A percentile compares a stretch with the other conserved stretches of the same genome.
These are phyloP conservation scores for Agrostemma githago DNA, from an alignment of 148 eudicot genomes.

Conservation along the genomic window DNA sequence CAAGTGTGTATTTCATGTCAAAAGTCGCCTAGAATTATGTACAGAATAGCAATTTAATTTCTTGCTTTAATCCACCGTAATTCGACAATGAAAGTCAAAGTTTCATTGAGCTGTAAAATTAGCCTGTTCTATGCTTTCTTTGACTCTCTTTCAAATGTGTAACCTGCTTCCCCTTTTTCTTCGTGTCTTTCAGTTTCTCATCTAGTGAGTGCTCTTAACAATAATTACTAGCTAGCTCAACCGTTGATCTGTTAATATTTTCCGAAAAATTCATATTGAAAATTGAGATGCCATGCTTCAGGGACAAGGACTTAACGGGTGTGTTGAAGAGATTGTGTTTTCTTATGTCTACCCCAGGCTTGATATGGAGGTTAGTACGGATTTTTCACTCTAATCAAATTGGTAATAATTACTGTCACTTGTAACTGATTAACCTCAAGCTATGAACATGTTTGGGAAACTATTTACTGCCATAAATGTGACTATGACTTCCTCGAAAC, in stretches of 20 bases:
- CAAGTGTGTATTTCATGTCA: not conserved
- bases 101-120: not conserved
- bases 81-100: not conserved
- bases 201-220: not conserved
- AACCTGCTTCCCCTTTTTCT: not conserved
- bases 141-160: constrained; percentile 1
- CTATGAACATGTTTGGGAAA: not conserved
- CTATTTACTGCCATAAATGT: not conserved
- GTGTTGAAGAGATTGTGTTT: constrained; percentile 83
- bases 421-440: constrained; percentile 4
- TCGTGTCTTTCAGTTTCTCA: not conserved
- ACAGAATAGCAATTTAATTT: not conserved
- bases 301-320: constrained; percentile 60
- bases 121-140: not conserved
- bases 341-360: constrained; percentile 81
- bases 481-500: not conserved
- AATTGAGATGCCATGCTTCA: constrained; percentile 27
- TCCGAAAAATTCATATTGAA: not conserved
- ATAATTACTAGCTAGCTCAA: not conserved
- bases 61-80: not conserved
- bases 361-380: constrained; percentile 68
- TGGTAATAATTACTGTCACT: not conserved
- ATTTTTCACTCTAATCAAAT: not conserved
- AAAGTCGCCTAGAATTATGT: not conserved
- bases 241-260: not conserved